Evolutionary conservation across 1,139 yeast species (phyloP).

Genomic region (Yamadazyma dendronema): DNA sequence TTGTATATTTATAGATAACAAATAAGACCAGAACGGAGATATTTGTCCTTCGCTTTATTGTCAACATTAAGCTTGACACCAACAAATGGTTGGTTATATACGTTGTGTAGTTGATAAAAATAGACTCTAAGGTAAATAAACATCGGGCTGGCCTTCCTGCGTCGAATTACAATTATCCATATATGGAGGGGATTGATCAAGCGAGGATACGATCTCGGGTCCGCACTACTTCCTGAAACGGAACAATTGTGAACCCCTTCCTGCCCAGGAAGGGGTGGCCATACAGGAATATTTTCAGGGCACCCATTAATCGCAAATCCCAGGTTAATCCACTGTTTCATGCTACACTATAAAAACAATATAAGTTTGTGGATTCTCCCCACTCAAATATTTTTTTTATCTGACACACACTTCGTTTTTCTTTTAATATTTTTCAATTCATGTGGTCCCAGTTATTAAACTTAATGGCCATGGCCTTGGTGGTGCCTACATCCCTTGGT

Average conservation of each 20-base stretch:
- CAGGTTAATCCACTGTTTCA: not conserved
- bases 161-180: not conserved
- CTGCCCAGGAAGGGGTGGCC: not conserved
- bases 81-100: no score
- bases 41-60: not conserved
- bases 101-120: not conserved
- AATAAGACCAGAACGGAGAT: not conserved
- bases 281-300: not conserved
- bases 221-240: not conserved
- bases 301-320: not conserved
- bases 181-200: not conserved
- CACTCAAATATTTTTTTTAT: not conserved
- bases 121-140: not conserved
- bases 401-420: not conserved
- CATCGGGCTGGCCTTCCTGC: not conserved
- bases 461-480: not conserved
- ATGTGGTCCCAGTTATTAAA: not conserved
- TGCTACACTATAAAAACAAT: not conserved
- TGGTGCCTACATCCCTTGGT: not conserved
- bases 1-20: no score
- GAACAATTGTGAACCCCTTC: conserved; percentile 1
- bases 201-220: not conserved
- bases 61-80: not conserved
- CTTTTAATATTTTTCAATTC: not conserved
- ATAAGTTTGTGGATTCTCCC: not conserved